Base-by-base conservation (phyloP, 2,329 filamentous ascomycete genomes). In the Fusarium tanahbumbuense region DNA sequence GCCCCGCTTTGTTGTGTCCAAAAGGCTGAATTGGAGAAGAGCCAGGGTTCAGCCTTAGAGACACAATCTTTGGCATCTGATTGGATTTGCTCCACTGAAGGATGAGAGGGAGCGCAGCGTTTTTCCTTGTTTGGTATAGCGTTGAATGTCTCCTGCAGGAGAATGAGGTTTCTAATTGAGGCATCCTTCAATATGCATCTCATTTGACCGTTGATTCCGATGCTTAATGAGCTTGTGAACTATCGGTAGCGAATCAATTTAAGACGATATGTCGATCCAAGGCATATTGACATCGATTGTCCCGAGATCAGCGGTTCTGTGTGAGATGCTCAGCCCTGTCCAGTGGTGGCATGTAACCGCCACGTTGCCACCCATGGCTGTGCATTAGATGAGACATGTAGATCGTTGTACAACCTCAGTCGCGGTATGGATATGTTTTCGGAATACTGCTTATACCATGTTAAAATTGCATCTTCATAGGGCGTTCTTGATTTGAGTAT, bases 121-220 rank as follows among this genome's bases (percentile, higher is more conserved):
- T 47, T 45, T 45, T 10, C 68, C 60, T 8, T 20, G 32, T 65
- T 66, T 12, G 56, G 68, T 13, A 69, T 71, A 71, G 68, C 40
- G 23, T 22, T 9, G 3, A 23, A 18, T 32, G 18, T 10, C n/a
- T 16, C 48, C 37, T 11, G 34, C 37, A 32, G 32, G 49, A 47
- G n/a, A 45, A 30, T 41, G 34, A 42, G 45, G 20, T 22, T 52
- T 40, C 41, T 60, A 12, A 37, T 30, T 11, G 27, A 32, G 18
- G 34, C 10, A 37, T 37, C 32, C 25, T 25, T 6, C 30, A 23
- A 25, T 6, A 10, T 5, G 13, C 16, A 22, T 32, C 20, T 57
- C 9, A 62, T 66, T 67, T 8, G 64, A 22, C 12, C 40, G 63
- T 47, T 12, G 7, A 10, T 3, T 23, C 55, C 45, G 49, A 47